Evolutionary conservation across 164 flowering plant species (phyloP), one percentile per base, ranked within the genome.

Genomic region (Nymphaea colorata): DNA sequence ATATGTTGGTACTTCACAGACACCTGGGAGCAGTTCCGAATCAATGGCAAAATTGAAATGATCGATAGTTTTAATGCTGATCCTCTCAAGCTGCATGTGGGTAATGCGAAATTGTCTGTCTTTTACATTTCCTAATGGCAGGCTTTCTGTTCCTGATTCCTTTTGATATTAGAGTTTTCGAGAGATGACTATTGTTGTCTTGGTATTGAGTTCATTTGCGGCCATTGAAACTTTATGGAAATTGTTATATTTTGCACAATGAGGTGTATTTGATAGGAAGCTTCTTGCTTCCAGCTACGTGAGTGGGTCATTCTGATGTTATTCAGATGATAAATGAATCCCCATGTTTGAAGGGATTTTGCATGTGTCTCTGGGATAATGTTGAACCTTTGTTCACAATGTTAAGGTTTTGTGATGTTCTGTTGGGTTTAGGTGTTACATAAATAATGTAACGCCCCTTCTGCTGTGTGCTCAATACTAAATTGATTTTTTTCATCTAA

Each of bases 1-100:
- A 85, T 90, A 72, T 93, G 97, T 74, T 93, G 98, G 98, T 93
- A 90, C 71, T 93, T 89, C 67, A 87, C 98, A 0, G 91, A 89
- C 25, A 79, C 98, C 25, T 93, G 98, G 98, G 98, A 93, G 85
- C 98, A 93, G 72, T 93, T 90, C 68, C 86, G 96, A 68, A 84
- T 93, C 59, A 85, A 73, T 74, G 97, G 98, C 59, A 78, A 63
- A 68, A 71, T 89, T 41, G 96, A 87, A 69, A 72, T 86, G 7
- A 81, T 93, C 68, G 94, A 93, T 76, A 86, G 75, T 57, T 79
- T 82, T 10, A 75, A 80, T 76, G 67, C 82, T 61, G 93, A 93
- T 69, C 77, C 84, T 14, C 4, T 65, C 25, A 93, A 89, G 76
- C 85, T 84, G 72, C 80, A 85, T 90, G 98, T 92, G 62, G 75